Evolutionary conservation across 805 yeast species (phyloP), one percentile per base, ranked within the genome.

Genomic region (Ogataea populi-albae): DNA sequence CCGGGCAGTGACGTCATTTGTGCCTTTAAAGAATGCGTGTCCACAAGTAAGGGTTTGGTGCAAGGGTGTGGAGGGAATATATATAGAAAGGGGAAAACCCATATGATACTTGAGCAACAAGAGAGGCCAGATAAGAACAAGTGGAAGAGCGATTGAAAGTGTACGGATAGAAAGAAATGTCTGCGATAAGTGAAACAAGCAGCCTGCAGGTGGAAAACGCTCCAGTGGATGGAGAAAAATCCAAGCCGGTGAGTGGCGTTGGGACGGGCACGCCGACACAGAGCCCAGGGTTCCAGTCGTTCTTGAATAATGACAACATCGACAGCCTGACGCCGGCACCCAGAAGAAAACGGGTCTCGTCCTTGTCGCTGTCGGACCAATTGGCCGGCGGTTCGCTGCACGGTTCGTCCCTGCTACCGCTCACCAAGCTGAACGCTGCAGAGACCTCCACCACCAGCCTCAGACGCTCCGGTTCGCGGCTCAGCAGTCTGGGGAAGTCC

Each of bases 301-400:
- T 74, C 49, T 68, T 82, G 43, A 81, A 82, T 50, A 81, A 80
- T 45, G 88, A 82, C 53, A 86, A 85, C 17, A 81, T 82, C 15
- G 88, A 81, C 52, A 71, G 73, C 37, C 60, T 82, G 52, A 72
- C 71, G 35, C 89, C 89, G 3, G 66, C 71, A 34, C 65, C 75
- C 6, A 69, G 85, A 56, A 77, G 72, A 47, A 77, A 78, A 52
- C 61, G 81, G 28, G 84, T 79, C 6, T 76, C 83, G 8, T 77
- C 84, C 22, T 57, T 82, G 26, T 81, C 88, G 16, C 65, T 82
- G 30, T 73, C 83, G 4, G 91, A 82, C 55, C 86, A 81, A 54
- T 81, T 86, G 85, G 77, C 61, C 6, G n/a, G n/a, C n/a, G 64
- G 62, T 10, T 52, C 62, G 4, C 34, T 60, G 26, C 53, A 59